Conservation (phyloP, 208 protist species). For the Crithidia fasciculata region DNA sequence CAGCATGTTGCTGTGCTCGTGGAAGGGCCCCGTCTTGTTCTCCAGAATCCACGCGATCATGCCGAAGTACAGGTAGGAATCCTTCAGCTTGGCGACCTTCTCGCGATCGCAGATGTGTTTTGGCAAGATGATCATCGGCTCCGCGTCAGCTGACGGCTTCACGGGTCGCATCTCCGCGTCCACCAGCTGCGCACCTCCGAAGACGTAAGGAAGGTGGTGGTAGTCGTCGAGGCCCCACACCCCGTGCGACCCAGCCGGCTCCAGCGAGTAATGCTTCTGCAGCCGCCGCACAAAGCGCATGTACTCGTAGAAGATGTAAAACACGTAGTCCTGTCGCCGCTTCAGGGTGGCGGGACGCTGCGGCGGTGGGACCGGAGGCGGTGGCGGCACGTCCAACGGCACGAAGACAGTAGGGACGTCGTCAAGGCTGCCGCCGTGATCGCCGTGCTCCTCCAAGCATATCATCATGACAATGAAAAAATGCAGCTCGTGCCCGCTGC, state of each 20-base stretch:
- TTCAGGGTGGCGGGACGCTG: constrained; percentile 17
- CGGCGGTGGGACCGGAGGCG: constrained; percentile 37
- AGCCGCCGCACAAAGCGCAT: constrained; percentile 90
- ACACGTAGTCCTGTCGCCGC: constrained; percentile 82
- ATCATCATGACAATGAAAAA: constrained; percentile 96
- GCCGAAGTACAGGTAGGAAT: constrained; percentile 73
- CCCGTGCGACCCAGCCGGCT: constrained; percentile 98
- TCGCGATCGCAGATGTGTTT: constrained; percentile 64
- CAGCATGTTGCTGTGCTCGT: constrained; percentile 94
- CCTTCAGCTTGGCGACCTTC: constrained; percentile 38
- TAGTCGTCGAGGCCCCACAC: constrained; percentile 99
- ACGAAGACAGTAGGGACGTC: constrained; percentile 37
- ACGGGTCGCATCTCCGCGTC: constrained; percentile 41
- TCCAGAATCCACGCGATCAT: constrained; percentile 83
- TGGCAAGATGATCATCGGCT: constrained; percentile 84
- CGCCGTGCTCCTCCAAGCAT: constrained; percentile 79
- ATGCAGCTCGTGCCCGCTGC: constrained; percentile 98
- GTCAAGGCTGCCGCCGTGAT: constrained; percentile 57
- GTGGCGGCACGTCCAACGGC: constrained; percentile 39
- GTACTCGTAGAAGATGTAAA: constrained; percentile 94
- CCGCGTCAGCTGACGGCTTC: constrained; percentile 25
- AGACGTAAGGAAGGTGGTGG: constrained; percentile 98
- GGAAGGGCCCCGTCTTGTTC: constrained; percentile 91
- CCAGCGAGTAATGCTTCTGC: constrained; percentile 90
- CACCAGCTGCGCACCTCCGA: constrained; percentile 96